These are phyloP conservation scores for Dothistroma septosporum DNA, from an alignment of 2,329 filamentous ascomycete species.

Conservation along the genomic window DNA sequence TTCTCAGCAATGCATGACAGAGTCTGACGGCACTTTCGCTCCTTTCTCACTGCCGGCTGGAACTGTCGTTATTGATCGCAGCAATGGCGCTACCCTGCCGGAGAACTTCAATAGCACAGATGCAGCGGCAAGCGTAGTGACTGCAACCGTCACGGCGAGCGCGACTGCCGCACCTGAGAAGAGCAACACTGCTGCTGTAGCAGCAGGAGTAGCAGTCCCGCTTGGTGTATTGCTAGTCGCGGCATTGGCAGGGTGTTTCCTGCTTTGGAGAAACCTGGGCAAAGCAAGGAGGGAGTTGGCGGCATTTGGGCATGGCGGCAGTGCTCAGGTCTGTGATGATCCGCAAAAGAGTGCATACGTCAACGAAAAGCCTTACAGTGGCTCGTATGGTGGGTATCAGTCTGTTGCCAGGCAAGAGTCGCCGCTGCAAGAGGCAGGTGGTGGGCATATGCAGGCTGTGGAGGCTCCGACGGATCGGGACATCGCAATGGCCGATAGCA, in stretches of 20 bases:
- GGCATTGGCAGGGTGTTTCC: slow-evolving; percentile 10
- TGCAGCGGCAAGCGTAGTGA: background rate
- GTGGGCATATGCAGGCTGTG: background rate
- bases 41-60: slow-evolving; percentile 12
- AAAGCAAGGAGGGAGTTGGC: slow-evolving; percentile 3
- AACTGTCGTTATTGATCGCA: slow-evolving; percentile 16
- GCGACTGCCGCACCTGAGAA: background rate
- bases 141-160: slow-evolving; percentile 7
- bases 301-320: background rate
- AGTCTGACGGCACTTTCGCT: background rate
- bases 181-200: slow-evolving; percentile 9
- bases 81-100: slow-evolving; percentile 12
- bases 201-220: slow-evolving; percentile 13
- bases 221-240: slow-evolving; percentile 16
- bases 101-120: slow-evolving; percentile 1
- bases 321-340: background rate
- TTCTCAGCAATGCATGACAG: slow-evolving; percentile 5
- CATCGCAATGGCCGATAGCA: slow-evolving; percentile 14
- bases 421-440: background rate
- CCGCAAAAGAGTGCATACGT: background rate
- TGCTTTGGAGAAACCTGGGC: slow-evolving; percentile 11
- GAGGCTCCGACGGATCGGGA: slow-evolving; percentile 15
- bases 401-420: background rate
- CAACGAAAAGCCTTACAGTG: background rate
- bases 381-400: background rate